Base-by-base conservation (phyloP, 2,329 filamentous ascomycete species). In the Arachnomyces sp. region DNA sequence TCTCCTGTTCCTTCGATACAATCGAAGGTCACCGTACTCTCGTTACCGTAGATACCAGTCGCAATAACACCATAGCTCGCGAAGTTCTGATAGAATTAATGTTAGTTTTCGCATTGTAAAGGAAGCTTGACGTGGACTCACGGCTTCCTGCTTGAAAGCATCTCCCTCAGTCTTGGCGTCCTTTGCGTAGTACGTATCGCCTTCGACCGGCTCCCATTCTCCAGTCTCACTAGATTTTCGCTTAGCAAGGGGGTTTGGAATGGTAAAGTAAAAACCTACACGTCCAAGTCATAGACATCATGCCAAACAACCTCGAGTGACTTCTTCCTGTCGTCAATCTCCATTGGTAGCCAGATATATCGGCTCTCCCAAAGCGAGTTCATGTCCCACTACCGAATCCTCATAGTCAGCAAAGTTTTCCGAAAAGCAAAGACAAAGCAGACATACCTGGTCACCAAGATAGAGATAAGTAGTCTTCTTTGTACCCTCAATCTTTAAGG, bases 341-440 rank as follows among this genome's bases (percentile, higher is more conserved):
- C 58, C 5, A 77, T 59, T 0, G 74, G 74, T 0, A 77, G 62
- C 74, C 74, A 77, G 46, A 77, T 75, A 47, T 77, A 75, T 4
- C 74, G 62, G 41, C 66, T 71, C 44, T 77, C 73, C 74, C 74
- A 77, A 0, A 76, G 57, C 0, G 72, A 74, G 50, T 74, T 74
- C 0, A 64, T 68, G 43, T 76, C 73, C 73, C 73, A 76, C 57
- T 43, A 14, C 14, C 6, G 13, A 11, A 17, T 31, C 5, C 14
- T 11, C 29, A 7, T 25, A 3, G 6, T n/a, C 21, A 13, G 11
- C 15, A 31, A 11, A 38, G 15, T 13, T 8, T 28, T 13, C 21
- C 21, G 6, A 28, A 13, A 18, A 11, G 15, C 25, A 16, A 35
- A 35, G 17, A 7, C 7, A 35, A 7, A 6, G 33, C 12, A 15